Evolutionary conservation across 768 basidiomycete genomes (phyloP).

Genomic region (Pleurotus eryngii): DNA sequence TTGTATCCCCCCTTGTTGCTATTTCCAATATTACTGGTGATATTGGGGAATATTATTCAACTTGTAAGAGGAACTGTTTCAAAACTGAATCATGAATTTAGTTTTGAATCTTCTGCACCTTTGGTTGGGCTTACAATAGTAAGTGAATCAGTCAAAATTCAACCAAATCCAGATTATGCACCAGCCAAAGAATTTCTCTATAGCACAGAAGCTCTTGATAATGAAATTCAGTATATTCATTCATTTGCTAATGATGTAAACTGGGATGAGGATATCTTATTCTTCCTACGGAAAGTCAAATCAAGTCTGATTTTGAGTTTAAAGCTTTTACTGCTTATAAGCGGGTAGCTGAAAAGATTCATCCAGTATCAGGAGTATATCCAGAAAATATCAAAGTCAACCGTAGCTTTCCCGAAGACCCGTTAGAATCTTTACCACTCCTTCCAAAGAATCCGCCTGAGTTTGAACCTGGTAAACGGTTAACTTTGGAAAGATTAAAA

Average conservation of each 20-base stretch:
- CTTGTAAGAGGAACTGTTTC: no score
- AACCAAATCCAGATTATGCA: no score
- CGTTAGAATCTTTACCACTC: slow-evolving; percentile 16
- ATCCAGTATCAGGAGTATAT: slow-evolving; percentile 21
- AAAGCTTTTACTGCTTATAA: slow-evolving; percentile 13
- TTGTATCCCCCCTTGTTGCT: no score
- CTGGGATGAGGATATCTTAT: neutral
- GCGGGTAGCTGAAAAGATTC: slow-evolving; percentile 17
- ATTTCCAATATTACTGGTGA: no score
- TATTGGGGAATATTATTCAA: no score
- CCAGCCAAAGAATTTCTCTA: no score
- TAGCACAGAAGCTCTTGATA: neutral
- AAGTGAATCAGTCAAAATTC: no score
- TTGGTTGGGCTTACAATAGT: no score
- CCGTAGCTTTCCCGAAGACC: slow-evolving; percentile 23
- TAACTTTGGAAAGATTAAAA: slow-evolving; percentile 8
- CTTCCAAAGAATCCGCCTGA: slow-evolving; percentile 17
- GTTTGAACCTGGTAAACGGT: slow-evolving; percentile 12
- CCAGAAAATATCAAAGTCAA: neutral
- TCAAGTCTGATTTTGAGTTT: neutral
- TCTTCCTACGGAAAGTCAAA: neutral
- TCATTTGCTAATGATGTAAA: no score
- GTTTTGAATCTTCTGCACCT: no score
- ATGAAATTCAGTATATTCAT: neutral
- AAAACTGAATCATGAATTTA: no score